Base-by-base conservation (phyloP, 2,329 filamentous ascomycete genomes). In the Colletotrichum tamarilloi region DNA sequence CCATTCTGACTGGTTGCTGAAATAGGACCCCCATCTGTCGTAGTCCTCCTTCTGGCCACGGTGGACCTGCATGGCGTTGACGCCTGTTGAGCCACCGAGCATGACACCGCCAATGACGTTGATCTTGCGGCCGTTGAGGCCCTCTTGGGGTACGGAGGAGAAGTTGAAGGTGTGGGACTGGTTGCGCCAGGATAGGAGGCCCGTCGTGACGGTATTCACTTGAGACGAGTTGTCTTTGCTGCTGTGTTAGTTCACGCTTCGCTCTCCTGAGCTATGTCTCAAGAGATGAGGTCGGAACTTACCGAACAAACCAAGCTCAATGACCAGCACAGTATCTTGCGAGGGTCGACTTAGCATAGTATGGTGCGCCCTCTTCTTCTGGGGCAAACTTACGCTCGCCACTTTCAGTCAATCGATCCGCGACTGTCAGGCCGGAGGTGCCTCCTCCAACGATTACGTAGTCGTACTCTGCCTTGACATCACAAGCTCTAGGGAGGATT, bases 41-140 rank as follows among this genome's bases (percentile, higher is more conserved):
- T 79, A 80, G 65, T 80, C 79, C 46, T 78, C 77, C 30, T 68
- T 75, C 11, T 78, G 76, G 3, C 78, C 79, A 1, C 79, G 76
- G n/a, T 78, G 74, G 26, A 78, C 76, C 49, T 78, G 75, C 75
- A 80, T 77, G 9, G 78, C 79, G 52, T 79, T 80, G 49, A 78
- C 74, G 11, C 74, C 78, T 0, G 79, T 79, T 32, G 77, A 79
- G n/a, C 79, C 79, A 19, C 79, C 79, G 5, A 81, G 75, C 49
- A 79, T 71, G 22, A 67, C 46, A 1, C 79, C 79, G 26, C 69
- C 74, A 16, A 74, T 49, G 11, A 79, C 76, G n/a, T 26, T 59
- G 22, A 68, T 67, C 14, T 64, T 69, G n/a, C 73, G 67, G 62
- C 70, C 68, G 19, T 65, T 49, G 6, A 77, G 75, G 16, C 74